Conservation (phyloP, 768 basidiomycete species). For the Podaxis carcinomalis region DNA sequence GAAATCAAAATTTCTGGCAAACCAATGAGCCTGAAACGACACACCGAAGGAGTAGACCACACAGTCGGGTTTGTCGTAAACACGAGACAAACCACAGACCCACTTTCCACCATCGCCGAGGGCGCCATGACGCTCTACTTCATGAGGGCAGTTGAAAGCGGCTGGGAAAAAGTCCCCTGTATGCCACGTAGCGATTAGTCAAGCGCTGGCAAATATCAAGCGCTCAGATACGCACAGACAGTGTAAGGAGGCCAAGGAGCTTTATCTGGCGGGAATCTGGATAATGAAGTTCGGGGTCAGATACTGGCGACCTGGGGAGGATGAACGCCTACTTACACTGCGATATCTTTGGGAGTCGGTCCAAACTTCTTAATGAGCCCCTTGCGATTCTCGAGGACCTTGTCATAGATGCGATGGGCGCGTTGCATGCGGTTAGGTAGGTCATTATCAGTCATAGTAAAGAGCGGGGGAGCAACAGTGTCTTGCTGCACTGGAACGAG, state of each 20-base stretch:
- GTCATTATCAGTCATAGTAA: constrained; percentile 25
- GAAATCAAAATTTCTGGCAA: neutral
- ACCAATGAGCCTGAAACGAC: constrained; percentile 15
- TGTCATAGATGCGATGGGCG: constrained; percentile 43
- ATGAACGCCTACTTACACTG: constrained; percentile 30
- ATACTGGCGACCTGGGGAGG: neutral
- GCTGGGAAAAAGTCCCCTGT: constrained; percentile 55
- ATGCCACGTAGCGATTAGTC: neutral
- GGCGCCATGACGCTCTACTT: constrained; percentile 42
- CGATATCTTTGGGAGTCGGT: constrained; percentile 42
- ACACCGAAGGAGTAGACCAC: constrained; percentile 61
- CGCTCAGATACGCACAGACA: constrained; percentile 38
- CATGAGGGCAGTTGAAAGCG: constrained; percentile 48
- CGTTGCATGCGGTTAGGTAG: constrained; percentile 37
- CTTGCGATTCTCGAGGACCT: constrained; percentile 34
- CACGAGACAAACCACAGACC: constrained; percentile 58
- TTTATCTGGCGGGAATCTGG: constrained; percentile 48
- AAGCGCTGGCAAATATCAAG: neutral
- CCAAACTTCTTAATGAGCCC: constrained; percentile 53
- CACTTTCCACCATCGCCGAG: constrained; percentile 71
- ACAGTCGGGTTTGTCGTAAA: constrained; percentile 50
- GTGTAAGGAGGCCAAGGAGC: constrained; percentile 56
- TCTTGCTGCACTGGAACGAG: constrained; percentile 32
- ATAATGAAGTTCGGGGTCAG: constrained; percentile 2
- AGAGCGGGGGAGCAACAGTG: constrained; percentile 11